Conservation (phyloP, 2,329 filamentous ascomycete species). For the Fusarium heterosporum region DNA sequence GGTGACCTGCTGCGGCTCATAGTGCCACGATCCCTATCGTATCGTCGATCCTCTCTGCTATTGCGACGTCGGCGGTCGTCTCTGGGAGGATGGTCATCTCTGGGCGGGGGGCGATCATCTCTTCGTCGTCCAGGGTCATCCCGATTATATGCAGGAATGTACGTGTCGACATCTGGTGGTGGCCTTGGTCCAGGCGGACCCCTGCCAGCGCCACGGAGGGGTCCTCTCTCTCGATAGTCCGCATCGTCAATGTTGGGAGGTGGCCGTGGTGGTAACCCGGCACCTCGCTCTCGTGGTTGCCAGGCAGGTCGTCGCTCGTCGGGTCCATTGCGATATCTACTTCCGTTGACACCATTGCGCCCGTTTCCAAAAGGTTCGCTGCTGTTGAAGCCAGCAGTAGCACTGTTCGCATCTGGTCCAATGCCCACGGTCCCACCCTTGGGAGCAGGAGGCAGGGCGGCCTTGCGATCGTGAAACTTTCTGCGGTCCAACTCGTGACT, state of each 20-base stretch:
- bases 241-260: constrained; percentile 50
- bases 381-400: constrained; percentile 61
- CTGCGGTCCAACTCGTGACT: constrained; percentile 96
- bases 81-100: constrained; percentile 49
- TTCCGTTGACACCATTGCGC: constrained; percentile 62
- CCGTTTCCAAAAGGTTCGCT: constrained; percentile 61
- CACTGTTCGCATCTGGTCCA: constrained; percentile 65
- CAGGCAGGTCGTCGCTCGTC: constrained; percentile 65
- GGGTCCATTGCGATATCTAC: constrained; percentile 57
- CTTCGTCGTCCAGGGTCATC: constrained; percentile 52
- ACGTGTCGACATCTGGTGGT: constrained; percentile 60
- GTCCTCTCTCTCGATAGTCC: constrained; percentile 55
- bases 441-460: constrained; percentile 86
- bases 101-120: constrained; percentile 47
- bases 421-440: constrained; percentile 91
- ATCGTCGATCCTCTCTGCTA: constrained; percentile 53
- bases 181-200: constrained; percentile 49
- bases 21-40: constrained; percentile 57
- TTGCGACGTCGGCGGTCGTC: constrained; percentile 51
- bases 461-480: constrained; percentile 88
- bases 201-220: constrained; percentile 45
- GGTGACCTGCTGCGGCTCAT: constrained; percentile 57
- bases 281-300: constrained; percentile 62
- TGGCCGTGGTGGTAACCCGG: constrained; percentile 61
- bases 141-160: constrained; percentile 61